Evolutionary conservation across 495 filamentous ascomycete genomes (phyloP).

Genomic region (Aspergillus bridgeri): DNA sequence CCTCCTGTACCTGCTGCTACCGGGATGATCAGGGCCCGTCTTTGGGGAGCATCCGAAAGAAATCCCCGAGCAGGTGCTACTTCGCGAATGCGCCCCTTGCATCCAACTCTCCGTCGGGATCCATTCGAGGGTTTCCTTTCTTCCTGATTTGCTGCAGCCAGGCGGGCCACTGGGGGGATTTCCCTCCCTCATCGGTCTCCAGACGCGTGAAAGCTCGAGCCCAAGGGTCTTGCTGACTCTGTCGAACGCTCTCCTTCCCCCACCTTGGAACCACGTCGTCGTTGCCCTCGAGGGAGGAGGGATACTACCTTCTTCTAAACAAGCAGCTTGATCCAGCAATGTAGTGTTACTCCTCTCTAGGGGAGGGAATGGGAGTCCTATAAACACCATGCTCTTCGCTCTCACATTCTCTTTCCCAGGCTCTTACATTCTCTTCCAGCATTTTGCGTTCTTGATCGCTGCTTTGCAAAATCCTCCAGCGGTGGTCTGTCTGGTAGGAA

Average conservation of each 20-base stretch:
- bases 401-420: slow-evolving; percentile 58
- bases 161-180: slow-evolving; percentile 24
- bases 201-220: slow-evolving; percentile 32
- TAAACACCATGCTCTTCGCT: slow-evolving; percentile 51
- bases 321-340: slow-evolving; percentile 38
- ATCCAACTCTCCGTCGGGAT: slow-evolving; percentile 15
- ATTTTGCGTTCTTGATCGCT: slow-evolving; percentile 41
- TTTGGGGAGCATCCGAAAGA: slow-evolving; percentile 24
- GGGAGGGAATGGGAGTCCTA: slow-evolving; percentile 43
- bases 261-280: slow-evolving; percentile 30
- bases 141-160: slow-evolving; percentile 44
- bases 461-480: slow-evolving; percentile 34
- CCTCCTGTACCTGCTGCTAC: slow-evolving; percentile 23
- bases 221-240: slow-evolving; percentile 13
- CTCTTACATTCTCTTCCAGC: slow-evolving; percentile 47
- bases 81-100: slow-evolving; percentile 39
- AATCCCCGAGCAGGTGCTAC: slow-evolving; percentile 42
- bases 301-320: slow-evolving; percentile 27
- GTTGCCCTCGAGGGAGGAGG: slow-evolving; percentile 41
- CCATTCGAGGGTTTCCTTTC: slow-evolving; percentile 33
- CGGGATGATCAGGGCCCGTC: slow-evolving; percentile 21
- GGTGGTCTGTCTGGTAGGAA: slow-evolving; percentile 44
- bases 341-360: slow-evolving; percentile 35
- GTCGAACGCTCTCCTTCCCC: slow-evolving; percentile 9
- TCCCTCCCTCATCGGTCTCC: slow-evolving; percentile 31